Evolutionary conservation across 1,284 basidiomycete genomes (phyloP).

Genomic region (Rhodotorula glutinis): DNA sequence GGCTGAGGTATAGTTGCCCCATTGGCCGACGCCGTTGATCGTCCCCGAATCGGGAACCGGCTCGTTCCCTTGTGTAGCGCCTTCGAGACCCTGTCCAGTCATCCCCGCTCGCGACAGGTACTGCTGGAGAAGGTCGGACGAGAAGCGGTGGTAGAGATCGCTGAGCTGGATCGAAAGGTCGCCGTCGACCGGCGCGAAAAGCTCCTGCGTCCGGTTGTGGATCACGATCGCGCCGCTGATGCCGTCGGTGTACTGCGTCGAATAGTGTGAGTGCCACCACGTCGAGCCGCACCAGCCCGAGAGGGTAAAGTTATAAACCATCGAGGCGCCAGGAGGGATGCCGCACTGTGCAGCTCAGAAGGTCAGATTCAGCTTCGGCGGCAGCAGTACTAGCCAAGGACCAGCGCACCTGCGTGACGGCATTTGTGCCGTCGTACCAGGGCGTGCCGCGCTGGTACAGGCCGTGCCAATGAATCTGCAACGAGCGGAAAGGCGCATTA

Average conservation of each 20-base stretch:
- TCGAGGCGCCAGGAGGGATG: conserved; percentile 37
- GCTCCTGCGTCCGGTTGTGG: conserved; percentile 14
- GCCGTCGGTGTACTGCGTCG: conserved; percentile 22
- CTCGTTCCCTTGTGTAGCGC: conserved; percentile 22
- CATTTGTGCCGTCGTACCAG: conserved; percentile 34
- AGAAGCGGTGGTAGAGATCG: conserved; percentile 51
- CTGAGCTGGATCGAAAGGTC: conserved; percentile 50
- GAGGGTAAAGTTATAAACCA: conserved; percentile 34
- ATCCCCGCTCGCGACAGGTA: conserved; percentile 42
- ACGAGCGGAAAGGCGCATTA: not conserved
- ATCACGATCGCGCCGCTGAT: conserved; percentile 13
- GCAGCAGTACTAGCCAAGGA: not conserved
- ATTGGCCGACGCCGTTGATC: conserved; percentile 25
- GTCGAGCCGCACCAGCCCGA: conserved; percentile 30
- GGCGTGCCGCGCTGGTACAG: conserved; percentile 32
- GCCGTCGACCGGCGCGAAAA: conserved; percentile 47
- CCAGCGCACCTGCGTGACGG: conserved; percentile 39
- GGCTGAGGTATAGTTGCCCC: not conserved
- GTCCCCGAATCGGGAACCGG: conserved; percentile 21
- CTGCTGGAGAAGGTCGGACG: conserved; percentile 44
- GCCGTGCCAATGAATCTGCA: conserved; percentile 36
- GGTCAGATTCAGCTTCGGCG: not conserved
- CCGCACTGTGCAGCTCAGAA: conserved; percentile 34
- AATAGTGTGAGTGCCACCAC: conserved; percentile 28
- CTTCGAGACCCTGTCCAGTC: conserved; percentile 15